Conservation (phyloP, 176 grass and related monocot genomes). For the Aegilops speltoides region DNA sequence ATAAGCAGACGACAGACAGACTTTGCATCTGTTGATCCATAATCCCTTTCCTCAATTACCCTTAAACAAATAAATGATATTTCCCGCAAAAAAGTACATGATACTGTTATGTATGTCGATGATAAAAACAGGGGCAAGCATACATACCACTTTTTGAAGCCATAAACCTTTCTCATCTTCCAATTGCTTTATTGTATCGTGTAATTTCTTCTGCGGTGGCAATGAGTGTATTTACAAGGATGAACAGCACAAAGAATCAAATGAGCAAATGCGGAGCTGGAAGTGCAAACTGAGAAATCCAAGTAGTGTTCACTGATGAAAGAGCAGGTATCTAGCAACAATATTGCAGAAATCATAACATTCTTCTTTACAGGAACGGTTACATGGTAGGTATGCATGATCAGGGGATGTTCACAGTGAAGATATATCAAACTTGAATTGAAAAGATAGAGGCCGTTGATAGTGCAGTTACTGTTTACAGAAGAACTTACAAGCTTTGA, state of each 20-base stretch:
- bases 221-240: conserved; percentile 25
- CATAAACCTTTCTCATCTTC: conserved; percentile 65
- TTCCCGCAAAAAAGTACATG: neutral
- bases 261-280: neutral
- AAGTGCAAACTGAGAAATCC: neutral
- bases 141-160: conserved; percentile 58
- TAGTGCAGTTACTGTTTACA: neutral
- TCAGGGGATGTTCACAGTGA: neutral
- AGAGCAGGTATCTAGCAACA: neutral
- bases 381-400: neutral
- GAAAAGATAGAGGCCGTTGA: neutral
- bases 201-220: conserved; percentile 54
- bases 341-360: neutral
- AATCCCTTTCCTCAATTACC: neutral
- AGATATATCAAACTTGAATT: neutral
- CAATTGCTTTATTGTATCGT: conserved; percentile 51
- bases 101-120: neutral
- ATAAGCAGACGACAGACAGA: neutral
- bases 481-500: conserved; percentile 70
- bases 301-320: neutral
- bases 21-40: conserved; percentile 16
- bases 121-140: neutral
- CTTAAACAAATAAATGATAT: neutral
- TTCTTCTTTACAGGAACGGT: conserved; percentile 15
- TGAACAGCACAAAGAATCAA: neutral